Conservation (phyloP, 2,329 filamentous ascomycete species). For the Mollisia scopiformis region DNA sequence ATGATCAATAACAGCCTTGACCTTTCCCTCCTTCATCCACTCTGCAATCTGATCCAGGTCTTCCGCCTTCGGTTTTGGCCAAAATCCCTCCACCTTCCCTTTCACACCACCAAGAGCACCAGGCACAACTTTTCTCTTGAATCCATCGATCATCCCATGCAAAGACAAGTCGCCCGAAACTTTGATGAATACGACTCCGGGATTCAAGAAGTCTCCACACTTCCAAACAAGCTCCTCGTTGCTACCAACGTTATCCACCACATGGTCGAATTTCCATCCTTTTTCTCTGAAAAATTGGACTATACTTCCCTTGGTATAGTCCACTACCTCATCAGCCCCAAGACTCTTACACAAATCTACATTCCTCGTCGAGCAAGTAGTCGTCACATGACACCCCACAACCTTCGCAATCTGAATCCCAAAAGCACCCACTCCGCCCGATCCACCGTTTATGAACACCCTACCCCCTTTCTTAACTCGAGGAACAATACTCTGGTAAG, state of each 20-base stretch:
- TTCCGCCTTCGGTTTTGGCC: conserved; percentile 50
- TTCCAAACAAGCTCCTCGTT: conserved; percentile 20
- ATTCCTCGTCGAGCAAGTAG: conserved; percentile 61
- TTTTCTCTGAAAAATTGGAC: conserved; percentile 15
- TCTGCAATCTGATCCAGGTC: conserved; percentile 52
- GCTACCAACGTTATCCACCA: conserved; percentile 27
- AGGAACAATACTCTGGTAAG: conserved; percentile 42
- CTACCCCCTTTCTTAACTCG: conserved; percentile 51
- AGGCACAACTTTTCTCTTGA: conserved; percentile 19
- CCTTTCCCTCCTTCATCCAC: conserved; percentile 61
- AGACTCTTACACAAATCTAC: conserved; percentile 57
- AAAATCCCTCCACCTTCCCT: conserved; percentile 47
- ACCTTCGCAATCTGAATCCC: conserved; percentile 66
- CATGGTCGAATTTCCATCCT: conserved; percentile 26
- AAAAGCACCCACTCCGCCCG: conserved; percentile 62
- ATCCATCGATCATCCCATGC: background rate
- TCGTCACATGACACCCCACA: conserved; percentile 60
- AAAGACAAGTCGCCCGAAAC: conserved; percentile 64
- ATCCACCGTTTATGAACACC: conserved; percentile 68
- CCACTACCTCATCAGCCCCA: conserved; percentile 48
- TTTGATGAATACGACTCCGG: conserved; percentile 17
- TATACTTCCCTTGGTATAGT: conserved; percentile 24
- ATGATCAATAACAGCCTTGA: conserved; percentile 59
- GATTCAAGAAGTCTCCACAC: conserved; percentile 23
- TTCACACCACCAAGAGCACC: conserved; percentile 30